Base-by-base conservation (phyloP, 2,329 filamentous ascomycete species). In the Diaporthe sp. region DNA sequence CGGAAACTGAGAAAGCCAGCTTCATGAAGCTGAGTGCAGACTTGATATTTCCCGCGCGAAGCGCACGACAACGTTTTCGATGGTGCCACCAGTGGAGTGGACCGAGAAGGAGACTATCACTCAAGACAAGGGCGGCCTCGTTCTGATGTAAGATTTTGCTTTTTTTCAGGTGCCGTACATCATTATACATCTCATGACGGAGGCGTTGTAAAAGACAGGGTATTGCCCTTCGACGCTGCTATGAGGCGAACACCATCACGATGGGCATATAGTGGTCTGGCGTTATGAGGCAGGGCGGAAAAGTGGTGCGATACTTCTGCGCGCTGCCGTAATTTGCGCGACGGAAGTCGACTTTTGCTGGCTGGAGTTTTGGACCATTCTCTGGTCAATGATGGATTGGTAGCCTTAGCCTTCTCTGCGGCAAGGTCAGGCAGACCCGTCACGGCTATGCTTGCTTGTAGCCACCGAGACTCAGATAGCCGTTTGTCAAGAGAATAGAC, bases 1-100 rank as follows among this genome's bases (percentile, higher is more conserved):
- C 49, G 96, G 95, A 71, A 84, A 77, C 53, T 89, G 77, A 84
- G 19, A 19, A 55, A 51, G 8, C 9, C 34, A 39, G 17, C 3
- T 55, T 25, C 42, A 3, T 53, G 28, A 10, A 22, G 15, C 7
- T 12, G 22, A 28, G 6, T 34, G 28, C 19, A 42, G 13, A 12
- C 15, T 15, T 31, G 49, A 9, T 12, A 15, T 12, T 55, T 1
- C 42, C 4, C 49, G 22, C 8, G 22, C 28, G 22, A 39, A 55
- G 34, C n/a, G n/a, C 34, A 28, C 15, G 34, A 39, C n/a, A 15
- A 34, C 13, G 4, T 28, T n/a, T 28, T n/a, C 65, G 31, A 34
- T 25, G 15, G 9, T 39, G 34, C 39, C 37, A 28, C 39, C 22
- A 15, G 9, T 49, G 4, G 53, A 25, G 46, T 49, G 65, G n/a